These are phyloP conservation scores for Neofusicoccum sp. DNA, from an alignment of 2,329 filamentous ascomycete species.

Conservation along the genomic window DNA sequence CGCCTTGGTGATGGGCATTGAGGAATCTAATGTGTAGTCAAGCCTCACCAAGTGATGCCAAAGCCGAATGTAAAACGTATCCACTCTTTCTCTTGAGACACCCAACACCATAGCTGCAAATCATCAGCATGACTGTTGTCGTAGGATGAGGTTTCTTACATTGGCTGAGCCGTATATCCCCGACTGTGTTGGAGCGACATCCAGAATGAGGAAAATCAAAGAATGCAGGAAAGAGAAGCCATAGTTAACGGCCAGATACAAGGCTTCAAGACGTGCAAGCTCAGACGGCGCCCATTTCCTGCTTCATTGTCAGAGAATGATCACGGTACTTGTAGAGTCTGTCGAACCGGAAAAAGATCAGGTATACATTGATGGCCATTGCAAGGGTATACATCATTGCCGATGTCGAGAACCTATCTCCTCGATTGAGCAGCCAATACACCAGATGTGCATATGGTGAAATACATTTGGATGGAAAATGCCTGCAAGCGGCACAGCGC, in stretches of 20 bases:
- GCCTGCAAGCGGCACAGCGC: slow-evolving; percentile 73
- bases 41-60: slow-evolving; percentile 61
- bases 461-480: slow-evolving; percentile 79
- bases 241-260: slow-evolving; percentile 69
- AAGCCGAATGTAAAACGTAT: slow-evolving; percentile 75
- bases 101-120: slow-evolving; percentile 73
- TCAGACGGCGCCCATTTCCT: slow-evolving; percentile 63
- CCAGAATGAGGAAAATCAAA: slow-evolving; percentile 65
- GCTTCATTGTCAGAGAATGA: not conserved
- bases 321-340: slow-evolving; percentile 20
- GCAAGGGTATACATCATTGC: slow-evolving; percentile 74
- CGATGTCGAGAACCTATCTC: slow-evolving; percentile 69
- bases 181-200: slow-evolving; percentile 46
- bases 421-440: slow-evolving; percentile 19
- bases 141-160: slow-evolving; percentile 34
- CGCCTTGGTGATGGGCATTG: not conserved
- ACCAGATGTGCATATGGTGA: slow-evolving; percentile 47
- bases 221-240: slow-evolving; percentile 70
- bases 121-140: not conserved
- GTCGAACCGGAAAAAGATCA: slow-evolving; percentile 80
- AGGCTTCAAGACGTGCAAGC: slow-evolving; percentile 66
- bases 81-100: slow-evolving; percentile 64
- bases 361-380: slow-evolving; percentile 80
- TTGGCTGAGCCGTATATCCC: slow-evolving; percentile 72
- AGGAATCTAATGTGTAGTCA: too few species aligned